Evolutionary conservation across 2,329 filamentous ascomycete species (phyloP), one percentile per base, ranked within the genome.

Genomic region (Ploettnerulaceae sp.): DNA sequence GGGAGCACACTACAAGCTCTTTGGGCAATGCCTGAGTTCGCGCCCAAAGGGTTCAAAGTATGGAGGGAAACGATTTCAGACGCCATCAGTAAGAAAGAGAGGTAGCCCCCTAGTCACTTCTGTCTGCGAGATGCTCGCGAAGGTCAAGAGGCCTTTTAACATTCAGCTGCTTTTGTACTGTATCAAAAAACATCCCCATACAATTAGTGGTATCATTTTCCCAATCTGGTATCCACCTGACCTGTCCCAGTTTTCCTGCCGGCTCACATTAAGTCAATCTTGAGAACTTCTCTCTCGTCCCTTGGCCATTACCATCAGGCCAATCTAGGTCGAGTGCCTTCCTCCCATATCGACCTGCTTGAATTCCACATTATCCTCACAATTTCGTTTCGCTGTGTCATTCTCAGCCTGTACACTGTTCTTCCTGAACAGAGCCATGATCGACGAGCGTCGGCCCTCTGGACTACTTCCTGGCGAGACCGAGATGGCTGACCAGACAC

Each of bases 11-110:
- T 63, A 22, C 43, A 56, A 25, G 36, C 45, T 4, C 29, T 64
- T 9, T 64, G 58, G 60, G 31, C 17, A 5, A 51, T 64, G 52
- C 60, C 61, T 15, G 56, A 61, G 37, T 63, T 57, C 39, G 46
- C 57, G 14, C 53, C 41, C 1, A 34, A 45, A 18, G 44, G 53
- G 12, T 60, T 64, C 22, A 28, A 18, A 5, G 3, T 11, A 14
- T 64, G 60, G 60, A 49, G 41, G 37, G 18, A 43, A 1, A 62
- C 54, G 43, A 61, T 63, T 9, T 12, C 26, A 18, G 18, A 21
- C 7, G 15, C 25, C 18, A 36, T 60, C 5, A 31, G 22, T 7
- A 44, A 34, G 29, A 57, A 45, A 15, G 41, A 43, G 25, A 7
- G 11, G 25, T n/a, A n/a, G n/a, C n/a, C n/a, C n/a, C n/a, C n/a